phyloP scores from a whole-genome alignment of 352 stramenopile species.

The Globisporangium spiculum region DNA sequence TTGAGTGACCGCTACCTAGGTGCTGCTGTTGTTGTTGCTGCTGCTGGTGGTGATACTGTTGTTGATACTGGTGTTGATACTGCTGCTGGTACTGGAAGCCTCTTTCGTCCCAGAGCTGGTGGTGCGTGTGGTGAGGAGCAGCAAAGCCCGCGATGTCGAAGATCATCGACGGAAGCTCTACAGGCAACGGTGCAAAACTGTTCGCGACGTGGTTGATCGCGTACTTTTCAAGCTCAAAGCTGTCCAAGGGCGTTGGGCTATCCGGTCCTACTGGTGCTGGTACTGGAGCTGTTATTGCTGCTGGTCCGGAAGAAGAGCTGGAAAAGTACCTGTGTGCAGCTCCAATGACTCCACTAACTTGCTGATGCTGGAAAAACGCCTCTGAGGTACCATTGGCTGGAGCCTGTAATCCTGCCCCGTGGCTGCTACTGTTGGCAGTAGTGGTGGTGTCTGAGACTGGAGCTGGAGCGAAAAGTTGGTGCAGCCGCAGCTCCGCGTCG shows the following conservation, averaged over 20 bases:
- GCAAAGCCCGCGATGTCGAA: conserved; percentile 3
- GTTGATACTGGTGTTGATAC: not conserved
- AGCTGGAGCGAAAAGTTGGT: conserved; percentile 12
- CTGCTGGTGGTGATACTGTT: not conserved
- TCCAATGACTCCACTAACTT: not conserved
- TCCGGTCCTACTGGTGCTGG: conserved; percentile 1
- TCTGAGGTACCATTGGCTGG: not conserved
- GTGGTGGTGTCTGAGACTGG: not conserved
- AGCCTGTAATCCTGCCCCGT: not conserved
- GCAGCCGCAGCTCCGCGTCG: conserved; percentile 1
- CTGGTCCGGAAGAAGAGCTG: not conserved
- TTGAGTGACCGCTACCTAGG: not conserved
- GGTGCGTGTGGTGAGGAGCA: not conserved
- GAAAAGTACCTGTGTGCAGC: not conserved
- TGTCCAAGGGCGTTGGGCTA: not conserved
- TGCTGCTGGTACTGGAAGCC: not conserved
- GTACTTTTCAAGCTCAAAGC: conserved; percentile 11
- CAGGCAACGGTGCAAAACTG: not conserved
- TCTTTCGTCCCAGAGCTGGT: not conserved
- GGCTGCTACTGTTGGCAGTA: not conserved
- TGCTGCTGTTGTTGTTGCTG: not conserved
- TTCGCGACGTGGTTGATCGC: conserved; percentile 9
- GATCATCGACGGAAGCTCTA: not conserved
- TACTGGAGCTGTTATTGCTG: not conserved
- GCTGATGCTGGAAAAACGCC: conserved; percentile 5